phyloP scores from a whole-genome alignment of 345 rosid species.

The Streptanthus diversifolius region DNA sequence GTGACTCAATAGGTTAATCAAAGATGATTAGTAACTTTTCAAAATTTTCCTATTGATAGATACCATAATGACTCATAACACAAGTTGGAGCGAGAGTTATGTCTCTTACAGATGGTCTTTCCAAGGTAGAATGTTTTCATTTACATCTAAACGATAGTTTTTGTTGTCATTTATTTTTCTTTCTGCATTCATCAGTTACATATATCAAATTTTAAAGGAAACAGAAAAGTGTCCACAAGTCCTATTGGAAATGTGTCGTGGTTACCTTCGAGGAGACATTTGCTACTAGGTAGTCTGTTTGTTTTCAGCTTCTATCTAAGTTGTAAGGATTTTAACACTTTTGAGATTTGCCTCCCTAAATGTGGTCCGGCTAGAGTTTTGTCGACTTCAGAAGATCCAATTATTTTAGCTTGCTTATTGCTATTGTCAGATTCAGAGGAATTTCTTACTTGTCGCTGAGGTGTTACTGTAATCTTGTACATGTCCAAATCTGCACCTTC shows the following conservation, averaged over 20 bases:
- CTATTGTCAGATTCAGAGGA: not conserved
- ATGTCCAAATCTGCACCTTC: constrained; percentile 96
- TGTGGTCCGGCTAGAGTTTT: not conserved
- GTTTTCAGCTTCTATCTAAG: not conserved
- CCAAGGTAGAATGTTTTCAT: constrained; percentile 49
- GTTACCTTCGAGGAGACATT: not conserved
- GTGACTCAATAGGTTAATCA: constrained; percentile 13
- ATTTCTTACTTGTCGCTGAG: not conserved
- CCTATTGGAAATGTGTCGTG: not conserved
- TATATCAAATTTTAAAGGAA: not conserved
- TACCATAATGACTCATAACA: constrained; percentile 85
- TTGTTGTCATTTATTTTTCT: not conserved
- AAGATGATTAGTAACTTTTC: not conserved
- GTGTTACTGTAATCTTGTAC: constrained; percentile 42
- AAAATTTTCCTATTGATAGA: constrained; percentile 41
- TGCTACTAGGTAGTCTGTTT: not conserved
- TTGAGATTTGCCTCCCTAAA: not conserved
- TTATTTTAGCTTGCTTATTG: not conserved
- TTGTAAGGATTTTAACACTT: not conserved
- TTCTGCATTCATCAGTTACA: not conserved
- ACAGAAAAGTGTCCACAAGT: not conserved
- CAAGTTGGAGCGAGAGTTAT: constrained; percentile 83
- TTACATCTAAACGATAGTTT: too few species aligned
- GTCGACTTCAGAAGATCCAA: not conserved
- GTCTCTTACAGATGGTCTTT: constrained; percentile 93